Evolutionary conservation across 1,284 basidiomycete genomes (phyloP).

Genomic region (Abortiporus biennis): DNA sequence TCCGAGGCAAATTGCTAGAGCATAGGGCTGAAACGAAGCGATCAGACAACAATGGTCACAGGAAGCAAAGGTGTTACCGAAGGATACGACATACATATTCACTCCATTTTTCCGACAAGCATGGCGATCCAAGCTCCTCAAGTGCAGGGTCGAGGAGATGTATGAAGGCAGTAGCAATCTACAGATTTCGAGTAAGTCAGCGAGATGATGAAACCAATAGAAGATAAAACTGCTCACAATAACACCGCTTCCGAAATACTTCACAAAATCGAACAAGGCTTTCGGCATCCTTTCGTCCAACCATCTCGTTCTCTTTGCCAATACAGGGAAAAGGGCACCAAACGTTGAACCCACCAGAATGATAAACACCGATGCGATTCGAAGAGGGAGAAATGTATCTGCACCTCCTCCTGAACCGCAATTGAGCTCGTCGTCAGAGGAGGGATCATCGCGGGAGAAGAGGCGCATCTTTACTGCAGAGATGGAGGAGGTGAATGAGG

Average conservation of each 20-base stretch:
- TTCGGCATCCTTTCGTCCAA: conserved; percentile 49
- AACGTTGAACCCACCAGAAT: conserved; percentile 63
- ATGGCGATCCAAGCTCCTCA: conserved; percentile 64
- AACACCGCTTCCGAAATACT: conserved; percentile 94
- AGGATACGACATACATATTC: conserved; percentile 54
- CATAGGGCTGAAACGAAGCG: conserved; percentile 56
- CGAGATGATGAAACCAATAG: neutral
- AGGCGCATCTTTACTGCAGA: no score
- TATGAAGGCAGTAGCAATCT: conserved; percentile 92
- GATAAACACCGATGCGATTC: conserved; percentile 87
- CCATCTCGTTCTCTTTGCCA: conserved; percentile 56
- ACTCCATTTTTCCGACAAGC: conserved; percentile 68
- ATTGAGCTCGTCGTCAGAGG: conserved; percentile 8
- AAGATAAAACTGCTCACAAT: conserved; percentile 49
- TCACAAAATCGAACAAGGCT: conserved; percentile 77
- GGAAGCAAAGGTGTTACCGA: conserved; percentile 1
- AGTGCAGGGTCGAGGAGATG: conserved; percentile 78
- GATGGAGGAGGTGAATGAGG: no score
- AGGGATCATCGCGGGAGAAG: no score
- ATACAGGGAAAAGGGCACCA: conserved; percentile 81
- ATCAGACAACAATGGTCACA: conserved; percentile 2
- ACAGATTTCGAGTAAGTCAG: conserved; percentile 4
- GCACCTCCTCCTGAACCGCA: conserved; percentile 29
- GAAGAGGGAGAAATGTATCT: conserved; percentile 37
- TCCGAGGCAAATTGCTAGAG: conserved; percentile 74